Evolutionary conservation across 129 eudicot genomes (phyloP).

Genomic region (Pittosporum tobira): DNA sequence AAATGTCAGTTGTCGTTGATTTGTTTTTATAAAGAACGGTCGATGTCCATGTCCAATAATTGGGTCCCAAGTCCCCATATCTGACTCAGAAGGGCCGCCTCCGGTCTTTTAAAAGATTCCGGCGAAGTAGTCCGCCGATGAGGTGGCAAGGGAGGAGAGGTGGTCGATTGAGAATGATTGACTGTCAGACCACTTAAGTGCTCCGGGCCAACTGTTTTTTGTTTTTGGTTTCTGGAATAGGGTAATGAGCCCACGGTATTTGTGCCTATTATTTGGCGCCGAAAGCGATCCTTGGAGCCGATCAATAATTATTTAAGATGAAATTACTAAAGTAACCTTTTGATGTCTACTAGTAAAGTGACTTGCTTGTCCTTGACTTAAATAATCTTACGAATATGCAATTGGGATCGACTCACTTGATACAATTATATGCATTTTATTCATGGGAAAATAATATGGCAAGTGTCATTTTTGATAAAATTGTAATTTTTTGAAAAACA

Average conservation of each 20-base stretch:
- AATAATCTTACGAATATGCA: no score
- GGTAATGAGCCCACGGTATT: slow-evolving; percentile 1
- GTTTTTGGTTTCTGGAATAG: neutral
- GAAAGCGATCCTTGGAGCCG: neutral
- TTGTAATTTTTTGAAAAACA: no score
- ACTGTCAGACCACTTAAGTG: slow-evolving; percentile 7
- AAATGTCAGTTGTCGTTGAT: slow-evolving; percentile 22
- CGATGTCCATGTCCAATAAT: slow-evolving; percentile 31
- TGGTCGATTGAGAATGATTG: neutral
- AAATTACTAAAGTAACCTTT: no score
- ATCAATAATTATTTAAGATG: slow-evolving; percentile 1
- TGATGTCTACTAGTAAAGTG: no score
- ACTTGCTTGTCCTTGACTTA: no score
- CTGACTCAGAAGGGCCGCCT: slow-evolving; percentile 20
- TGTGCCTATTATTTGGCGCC: slow-evolving; percentile 3
- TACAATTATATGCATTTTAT: no score
- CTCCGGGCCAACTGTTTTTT: slow-evolving; percentile 9
- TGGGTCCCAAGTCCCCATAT: slow-evolving; percentile 24
- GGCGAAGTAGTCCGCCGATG: slow-evolving; percentile 1
- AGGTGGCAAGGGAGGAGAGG: slow-evolving; percentile 7
- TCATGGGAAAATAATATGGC: no score
- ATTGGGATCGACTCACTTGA: no score
- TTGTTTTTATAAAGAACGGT: slow-evolving; percentile 14
- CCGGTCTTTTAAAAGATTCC: slow-evolving; percentile 27
- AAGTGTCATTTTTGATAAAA: no score